phyloP scores from a whole-genome alignment of 2,329 filamentous ascomycete genomes.

The Leptographium lundbergii region DNA sequence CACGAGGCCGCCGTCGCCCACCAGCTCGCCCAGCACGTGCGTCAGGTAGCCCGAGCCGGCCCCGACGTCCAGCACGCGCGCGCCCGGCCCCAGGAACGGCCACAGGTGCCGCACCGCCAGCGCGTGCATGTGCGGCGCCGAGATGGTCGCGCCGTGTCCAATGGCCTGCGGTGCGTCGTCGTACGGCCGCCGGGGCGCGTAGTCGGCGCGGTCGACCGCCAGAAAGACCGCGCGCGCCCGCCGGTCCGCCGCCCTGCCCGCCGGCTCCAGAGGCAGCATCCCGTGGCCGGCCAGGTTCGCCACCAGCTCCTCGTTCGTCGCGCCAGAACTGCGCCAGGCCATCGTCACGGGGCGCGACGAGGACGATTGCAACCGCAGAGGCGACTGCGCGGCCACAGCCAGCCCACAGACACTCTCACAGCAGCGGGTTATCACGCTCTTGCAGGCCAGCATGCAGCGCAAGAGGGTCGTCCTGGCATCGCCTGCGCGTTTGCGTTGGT shows the following conservation, averaged over 20 bases:
- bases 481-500: background rate
- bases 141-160: slow-evolving; percentile 43
- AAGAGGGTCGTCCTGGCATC: background rate
- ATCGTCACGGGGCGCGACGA: slow-evolving; percentile 32
- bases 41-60: slow-evolving; percentile 76
- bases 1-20: slow-evolving; percentile 37
- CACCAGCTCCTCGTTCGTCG: slow-evolving; percentile 61
- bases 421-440: background rate
- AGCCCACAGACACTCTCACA: background rate
- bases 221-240: slow-evolving; percentile 71
- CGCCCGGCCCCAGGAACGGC: slow-evolving; percentile 25
- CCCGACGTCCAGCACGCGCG: slow-evolving; percentile 58
- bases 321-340: slow-evolving; percentile 82
- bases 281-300: slow-evolving; percentile 61
- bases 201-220: slow-evolving; percentile 80
- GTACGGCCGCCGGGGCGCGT: slow-evolving; percentile 61
- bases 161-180: slow-evolving; percentile 42
- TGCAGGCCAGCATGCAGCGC: background rate
- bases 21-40: slow-evolving; percentile 72
- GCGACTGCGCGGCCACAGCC: background rate
- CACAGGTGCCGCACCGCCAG: slow-evolving; percentile 38
- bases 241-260: slow-evolving; percentile 31
- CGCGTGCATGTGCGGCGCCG: slow-evolving; percentile 50
- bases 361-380: background rate
- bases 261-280: slow-evolving; percentile 39